These are phyloP conservation scores for Medicago truncatula DNA, from an alignment of 306 rosid species.

Conservation along the genomic window DNA sequence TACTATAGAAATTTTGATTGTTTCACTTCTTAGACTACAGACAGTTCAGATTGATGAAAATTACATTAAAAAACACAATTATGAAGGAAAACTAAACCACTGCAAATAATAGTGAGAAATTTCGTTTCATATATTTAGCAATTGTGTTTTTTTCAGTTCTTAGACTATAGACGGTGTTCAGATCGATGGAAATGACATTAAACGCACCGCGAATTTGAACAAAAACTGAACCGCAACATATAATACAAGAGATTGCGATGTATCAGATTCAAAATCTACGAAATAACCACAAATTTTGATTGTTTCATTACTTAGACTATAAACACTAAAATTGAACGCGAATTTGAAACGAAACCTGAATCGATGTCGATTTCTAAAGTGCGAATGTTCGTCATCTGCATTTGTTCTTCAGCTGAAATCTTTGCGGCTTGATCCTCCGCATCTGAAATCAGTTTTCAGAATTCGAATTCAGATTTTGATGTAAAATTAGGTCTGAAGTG, in stretches of 20 bases:
- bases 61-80: neutral
- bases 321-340: neutral
- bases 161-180: neutral
- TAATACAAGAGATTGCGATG: neutral
- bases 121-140: neutral
- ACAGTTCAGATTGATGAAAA: neutral
- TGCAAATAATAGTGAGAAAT: neutral
- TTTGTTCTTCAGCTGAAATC: slow-evolving; percentile 82
- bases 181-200: neutral
- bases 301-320: neutral
- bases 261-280: neutral
- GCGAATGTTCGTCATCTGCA: slow-evolving; percentile 64
- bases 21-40: neutral
- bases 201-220: neutral
- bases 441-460: slow-evolving; percentile 48
- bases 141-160: neutral
- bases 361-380: slow-evolving; percentile 63
- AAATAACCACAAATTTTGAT: neutral
- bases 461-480: slow-evolving; percentile 4
- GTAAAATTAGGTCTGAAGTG: neutral
- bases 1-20: neutral
- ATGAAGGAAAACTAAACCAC: neutral
- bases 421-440: slow-evolving; percentile 87
- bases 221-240: neutral
- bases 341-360: neutral